A percentile compares a stretch with the other conserved stretches of the same genome.
These are phyloP conservation scores for Cercospora sesami DNA, from an alignment of 2,329 filamentous ascomycete species.

Conservation along the genomic window DNA sequence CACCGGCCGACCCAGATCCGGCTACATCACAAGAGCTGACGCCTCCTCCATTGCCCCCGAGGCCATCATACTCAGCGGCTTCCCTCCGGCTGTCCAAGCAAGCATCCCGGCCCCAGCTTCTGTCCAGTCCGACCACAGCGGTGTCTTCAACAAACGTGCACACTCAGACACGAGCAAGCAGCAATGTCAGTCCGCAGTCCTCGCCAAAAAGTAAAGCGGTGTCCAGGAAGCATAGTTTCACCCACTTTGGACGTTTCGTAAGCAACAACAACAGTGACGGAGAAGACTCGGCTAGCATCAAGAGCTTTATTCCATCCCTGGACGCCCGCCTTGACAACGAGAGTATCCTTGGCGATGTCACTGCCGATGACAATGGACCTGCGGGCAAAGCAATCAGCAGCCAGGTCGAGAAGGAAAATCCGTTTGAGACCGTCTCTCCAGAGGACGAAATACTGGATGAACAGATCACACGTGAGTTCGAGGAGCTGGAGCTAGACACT, in stretches of 20 bases:
- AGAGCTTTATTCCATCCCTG: conserved; percentile 65
- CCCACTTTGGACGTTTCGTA: conserved; percentile 44
- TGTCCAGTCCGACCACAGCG: conserved; percentile 76
- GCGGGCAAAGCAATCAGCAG: conserved; percentile 68
- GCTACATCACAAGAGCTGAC: conserved; percentile 36
- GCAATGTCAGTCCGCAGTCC: conserved; percentile 26
- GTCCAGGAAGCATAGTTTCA: conserved; percentile 44
- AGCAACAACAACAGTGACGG: conserved; percentile 55
- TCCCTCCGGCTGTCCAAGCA: conserved; percentile 40
- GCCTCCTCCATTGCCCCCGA: conserved; percentile 42
- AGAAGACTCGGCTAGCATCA: conserved; percentile 66
- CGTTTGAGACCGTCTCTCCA: conserved; percentile 58
- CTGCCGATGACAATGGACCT: conserved; percentile 62
- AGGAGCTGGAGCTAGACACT: conserved; percentile 64
- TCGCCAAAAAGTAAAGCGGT: conserved; percentile 37
- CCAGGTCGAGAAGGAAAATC: conserved; percentile 59
- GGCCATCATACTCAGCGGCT: conserved; percentile 32
- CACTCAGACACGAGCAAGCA: conserved; percentile 69
- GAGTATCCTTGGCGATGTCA: conserved; percentile 74
- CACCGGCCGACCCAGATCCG: not conserved
- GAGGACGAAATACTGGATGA: conserved; percentile 55
- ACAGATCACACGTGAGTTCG: conserved; percentile 76
- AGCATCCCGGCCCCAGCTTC: conserved; percentile 44
- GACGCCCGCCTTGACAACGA: conserved; percentile 71
- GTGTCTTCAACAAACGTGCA: conserved; percentile 79